Conservation (phyloP, 305 asterid genomes). For the Fraxinus angustifolia region DNA sequence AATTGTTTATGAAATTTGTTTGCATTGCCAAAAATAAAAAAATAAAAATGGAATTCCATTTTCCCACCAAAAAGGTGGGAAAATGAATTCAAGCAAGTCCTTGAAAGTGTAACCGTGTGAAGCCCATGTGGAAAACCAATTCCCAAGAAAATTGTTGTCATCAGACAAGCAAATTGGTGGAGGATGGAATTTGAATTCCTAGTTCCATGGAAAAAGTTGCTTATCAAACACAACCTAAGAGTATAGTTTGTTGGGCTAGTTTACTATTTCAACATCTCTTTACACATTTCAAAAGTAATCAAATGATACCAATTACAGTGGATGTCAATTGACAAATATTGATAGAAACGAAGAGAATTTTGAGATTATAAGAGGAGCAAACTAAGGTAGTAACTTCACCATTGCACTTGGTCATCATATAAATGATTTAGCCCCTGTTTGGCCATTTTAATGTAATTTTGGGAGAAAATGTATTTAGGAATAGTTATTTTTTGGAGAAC, state of each 20-base stretch:
- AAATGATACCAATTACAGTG: not conserved
- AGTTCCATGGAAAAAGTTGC: too few relatives aligned
- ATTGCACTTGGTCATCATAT: not conserved
- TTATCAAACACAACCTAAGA: not conserved
- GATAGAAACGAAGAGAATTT: not conserved
- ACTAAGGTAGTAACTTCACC: not conserved
- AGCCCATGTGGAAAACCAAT: too few relatives aligned
- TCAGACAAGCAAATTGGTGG: too few relatives aligned
- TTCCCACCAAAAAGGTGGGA: too few relatives aligned
- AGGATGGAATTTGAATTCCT: too few relatives aligned
- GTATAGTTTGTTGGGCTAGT: not conserved
- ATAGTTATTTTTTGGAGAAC: not conserved
- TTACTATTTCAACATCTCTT: not conserved
- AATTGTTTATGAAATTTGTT: too few relatives aligned
- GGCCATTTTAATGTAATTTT: not conserved
- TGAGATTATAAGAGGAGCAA: not conserved
- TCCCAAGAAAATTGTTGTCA: too few relatives aligned
- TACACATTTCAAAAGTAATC: not conserved
- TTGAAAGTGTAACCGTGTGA: too few relatives aligned
- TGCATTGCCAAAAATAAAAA: too few relatives aligned
- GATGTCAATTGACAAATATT: not conserved
- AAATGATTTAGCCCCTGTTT: not conserved
- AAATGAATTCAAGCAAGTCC: too few relatives aligned
- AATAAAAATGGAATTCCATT: too few relatives aligned
- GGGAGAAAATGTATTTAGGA: not conserved